Evolutionary conservation across 805 yeast genomes (phyloP).

Genomic region (Cyberlindnera petersonii): DNA sequence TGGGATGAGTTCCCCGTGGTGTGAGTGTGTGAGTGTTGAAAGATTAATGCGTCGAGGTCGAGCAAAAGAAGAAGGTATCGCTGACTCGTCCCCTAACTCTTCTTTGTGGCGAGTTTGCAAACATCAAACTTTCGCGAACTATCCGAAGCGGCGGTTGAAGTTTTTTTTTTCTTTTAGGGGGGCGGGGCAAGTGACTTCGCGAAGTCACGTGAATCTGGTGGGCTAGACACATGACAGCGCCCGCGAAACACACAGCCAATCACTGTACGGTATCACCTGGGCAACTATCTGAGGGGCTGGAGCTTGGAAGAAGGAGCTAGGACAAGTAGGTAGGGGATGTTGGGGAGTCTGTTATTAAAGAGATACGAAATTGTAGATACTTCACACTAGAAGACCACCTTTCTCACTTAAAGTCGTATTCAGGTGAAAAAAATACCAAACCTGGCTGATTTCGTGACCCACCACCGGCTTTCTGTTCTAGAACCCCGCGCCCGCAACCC

Average conservation of each 20-base stretch:
- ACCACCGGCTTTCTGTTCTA: neutral
- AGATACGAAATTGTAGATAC: no score
- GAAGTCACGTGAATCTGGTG: conserved; percentile 1
- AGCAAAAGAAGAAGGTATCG: no score
- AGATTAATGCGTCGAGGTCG: no score
- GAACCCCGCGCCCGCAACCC: conserved; percentile 7
- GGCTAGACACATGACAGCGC: conserved; percentile 2
- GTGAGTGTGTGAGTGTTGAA: no score
- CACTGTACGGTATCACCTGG: conserved; percentile 15
- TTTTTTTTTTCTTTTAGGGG: neutral
- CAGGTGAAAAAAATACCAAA: no score
- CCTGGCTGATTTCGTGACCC: neutral
- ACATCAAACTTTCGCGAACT: neutral
- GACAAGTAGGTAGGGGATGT: no score
- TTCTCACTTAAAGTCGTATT: no score
- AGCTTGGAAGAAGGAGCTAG: no score
- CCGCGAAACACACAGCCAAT: conserved; percentile 13
- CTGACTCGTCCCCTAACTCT: conserved; percentile 2
- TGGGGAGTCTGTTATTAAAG: no score
- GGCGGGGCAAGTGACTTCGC: conserved; percentile 1
- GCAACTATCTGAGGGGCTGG: conserved; percentile 14
- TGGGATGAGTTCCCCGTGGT: no score
- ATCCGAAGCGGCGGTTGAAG: neutral
- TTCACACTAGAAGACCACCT: no score
- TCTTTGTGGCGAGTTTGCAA: conserved; percentile 9